Evolutionary conservation across 1,284 basidiomycete species (phyloP), one percentile per base, ranked within the genome.

Genomic region (Trichosporon ovoides): DNA sequence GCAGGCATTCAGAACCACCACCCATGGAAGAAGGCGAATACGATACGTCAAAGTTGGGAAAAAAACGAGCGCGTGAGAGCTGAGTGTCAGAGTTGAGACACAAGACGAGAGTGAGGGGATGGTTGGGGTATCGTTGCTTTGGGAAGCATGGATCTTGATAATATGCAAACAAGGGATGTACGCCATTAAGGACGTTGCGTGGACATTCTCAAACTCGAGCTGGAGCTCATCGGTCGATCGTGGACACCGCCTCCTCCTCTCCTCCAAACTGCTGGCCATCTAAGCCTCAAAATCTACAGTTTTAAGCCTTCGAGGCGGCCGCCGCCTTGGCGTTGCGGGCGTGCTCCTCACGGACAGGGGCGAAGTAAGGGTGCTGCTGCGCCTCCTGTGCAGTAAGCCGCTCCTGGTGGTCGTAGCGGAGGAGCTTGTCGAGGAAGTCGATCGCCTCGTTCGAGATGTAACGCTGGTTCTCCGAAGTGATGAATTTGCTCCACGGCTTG

Each of bases 401-500:
- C 74, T 97, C 93, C 80, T 96, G 92, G 75, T 98, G 95, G 76
- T 98, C 77, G 76, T 98, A 98, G 51, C 91, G 86, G 69, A 98
- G 83, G 49, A 98, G 82, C 79, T 94, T 94, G 80, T 98, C 95
- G 62, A 98, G 79, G 72, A 98, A 88, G 80, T 98, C 93, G 69
- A 94, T 88, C n/a, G 92, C 93, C 73, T 95, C 92, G 74, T 92
- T 96, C n/a, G 91, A 92, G 66, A 98, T 92, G 78, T 91, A 97
- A 56, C 93, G 85, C 77, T 96, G 91, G 77, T 97, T 98, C 74
- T 98, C 95, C 49, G 70, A 87, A 7, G 90, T 94, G 69, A 95
- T 88, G 77, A 96, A 95, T 61, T 87, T 83, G 51, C 88, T 86
- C 93, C 95, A 98, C 4, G 92, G 88, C 77, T 95, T 97, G 73